These are phyloP conservation scores for Gonapodya sp. DNA, from an alignment of 192 early-diverging fungal genomes.

Conservation along the genomic window DNA sequence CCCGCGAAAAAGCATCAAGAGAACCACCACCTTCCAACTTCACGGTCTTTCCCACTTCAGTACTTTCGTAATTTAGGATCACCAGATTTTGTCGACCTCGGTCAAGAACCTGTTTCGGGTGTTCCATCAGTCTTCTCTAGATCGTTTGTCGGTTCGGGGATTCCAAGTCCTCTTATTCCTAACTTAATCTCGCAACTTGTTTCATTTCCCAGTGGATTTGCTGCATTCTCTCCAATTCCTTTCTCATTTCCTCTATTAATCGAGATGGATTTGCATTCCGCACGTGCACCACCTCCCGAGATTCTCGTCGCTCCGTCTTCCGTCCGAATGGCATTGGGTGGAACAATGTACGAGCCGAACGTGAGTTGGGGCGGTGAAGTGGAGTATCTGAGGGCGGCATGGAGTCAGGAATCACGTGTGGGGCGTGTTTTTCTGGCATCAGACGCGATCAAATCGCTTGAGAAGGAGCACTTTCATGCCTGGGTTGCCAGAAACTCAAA, in stretches of 20 bases:
- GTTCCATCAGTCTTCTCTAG: no score
- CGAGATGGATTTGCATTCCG: neutral
- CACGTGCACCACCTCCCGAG: neutral
- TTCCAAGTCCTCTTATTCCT: no score
- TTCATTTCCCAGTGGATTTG: neutral
- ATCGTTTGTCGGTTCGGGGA: no score
- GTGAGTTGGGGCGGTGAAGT: neutral
- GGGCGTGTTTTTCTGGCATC: neutral
- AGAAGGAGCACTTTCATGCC: no score
- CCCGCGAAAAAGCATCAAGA: neutral
- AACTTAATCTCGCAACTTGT: neutral
- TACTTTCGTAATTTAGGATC: no score
- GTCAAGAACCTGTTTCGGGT: no score
- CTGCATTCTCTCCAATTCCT: neutral
- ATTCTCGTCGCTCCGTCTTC: neutral
- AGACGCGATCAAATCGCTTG: no score
- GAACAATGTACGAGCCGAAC: neutral
- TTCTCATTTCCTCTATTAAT: neutral
- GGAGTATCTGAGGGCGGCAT: neutral
- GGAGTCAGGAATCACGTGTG: neutral
- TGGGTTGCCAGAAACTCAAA: no score
- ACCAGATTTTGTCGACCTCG: no score
- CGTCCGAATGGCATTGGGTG: neutral
- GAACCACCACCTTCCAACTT: neutral
- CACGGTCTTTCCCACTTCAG: neutral